Evolutionary conservation across 2,329 filamentous ascomycete genomes (phyloP).

Genomic region (Fusarium caatingaense): DNA sequence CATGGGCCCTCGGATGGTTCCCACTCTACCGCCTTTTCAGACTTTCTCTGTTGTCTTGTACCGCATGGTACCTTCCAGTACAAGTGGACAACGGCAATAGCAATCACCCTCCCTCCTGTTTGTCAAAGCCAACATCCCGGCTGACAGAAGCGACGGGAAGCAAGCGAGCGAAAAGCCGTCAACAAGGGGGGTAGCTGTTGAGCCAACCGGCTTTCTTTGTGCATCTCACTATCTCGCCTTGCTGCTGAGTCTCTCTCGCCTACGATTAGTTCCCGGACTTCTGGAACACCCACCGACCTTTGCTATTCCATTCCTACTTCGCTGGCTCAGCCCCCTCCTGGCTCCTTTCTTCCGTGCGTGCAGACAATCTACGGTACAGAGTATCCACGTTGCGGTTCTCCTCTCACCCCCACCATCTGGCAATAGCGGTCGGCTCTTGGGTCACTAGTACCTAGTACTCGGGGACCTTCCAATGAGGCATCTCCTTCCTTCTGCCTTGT

Average conservation of each 20-base stretch:
- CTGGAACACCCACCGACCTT: constrained; percentile 38
- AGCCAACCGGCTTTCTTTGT: constrained; percentile 37
- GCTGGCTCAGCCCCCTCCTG: constrained; percentile 21
- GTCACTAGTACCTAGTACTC: constrained; percentile 22
- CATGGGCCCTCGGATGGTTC: constrained; percentile 26
- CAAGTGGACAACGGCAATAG: constrained; percentile 24
- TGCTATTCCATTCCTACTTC: constrained; percentile 10
- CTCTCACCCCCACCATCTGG: constrained; percentile 38
- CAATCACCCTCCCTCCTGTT: constrained; percentile 21
- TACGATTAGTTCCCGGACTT: constrained; percentile 46
- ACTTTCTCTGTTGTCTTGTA: constrained; percentile 5
- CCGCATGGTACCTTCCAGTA: constrained; percentile 19
- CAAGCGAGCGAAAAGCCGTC: constrained; percentile 44
- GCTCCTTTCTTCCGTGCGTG: constrained; percentile 15
- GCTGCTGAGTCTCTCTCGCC: constrained; percentile 36
- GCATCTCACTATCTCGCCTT: constrained; percentile 45
- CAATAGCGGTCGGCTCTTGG: constrained; percentile 39
- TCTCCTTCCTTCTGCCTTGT: constrained; percentile 8
- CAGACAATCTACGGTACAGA: constrained; percentile 9
- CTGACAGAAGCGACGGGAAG: constrained; percentile 44
- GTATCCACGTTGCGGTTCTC: constrained; percentile 32
- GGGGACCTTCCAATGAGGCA: constrained; percentile 33
- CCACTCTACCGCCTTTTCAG: constrained; percentile 24
- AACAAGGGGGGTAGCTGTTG: constrained; percentile 34
- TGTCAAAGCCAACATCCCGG: constrained; percentile 36